Evolutionary conservation across 768 basidiomycete genomes (phyloP).

Genomic region (Floccularia luteovirens): DNA sequence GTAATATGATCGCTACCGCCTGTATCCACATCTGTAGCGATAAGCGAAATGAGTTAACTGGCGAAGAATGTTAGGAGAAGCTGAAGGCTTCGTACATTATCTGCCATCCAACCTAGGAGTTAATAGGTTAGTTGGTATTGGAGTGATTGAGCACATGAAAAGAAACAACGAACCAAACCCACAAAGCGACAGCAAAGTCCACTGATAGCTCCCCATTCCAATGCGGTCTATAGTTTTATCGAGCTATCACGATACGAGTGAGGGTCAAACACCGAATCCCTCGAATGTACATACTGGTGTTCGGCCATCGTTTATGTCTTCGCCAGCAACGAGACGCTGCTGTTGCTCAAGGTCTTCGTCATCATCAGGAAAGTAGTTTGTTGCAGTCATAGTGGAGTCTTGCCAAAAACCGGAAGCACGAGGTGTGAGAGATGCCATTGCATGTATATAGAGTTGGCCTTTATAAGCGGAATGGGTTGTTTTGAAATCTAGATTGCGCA

Average conservation of each 20-base stretch:
- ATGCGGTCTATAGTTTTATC: constrained; percentile 88
- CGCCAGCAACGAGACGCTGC: constrained; percentile 18
- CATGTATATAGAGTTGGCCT: constrained; percentile 6
- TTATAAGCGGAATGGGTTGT: background rate
- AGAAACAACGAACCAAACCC: constrained; percentile 64
- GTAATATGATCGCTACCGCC: constrained; percentile 88
- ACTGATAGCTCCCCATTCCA: constrained; percentile 89
- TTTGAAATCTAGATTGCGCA: background rate
- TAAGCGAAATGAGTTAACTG: constrained; percentile 8
- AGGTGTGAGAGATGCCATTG: constrained; percentile 34
- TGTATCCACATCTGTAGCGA: constrained; percentile 82
- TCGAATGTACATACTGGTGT: constrained; percentile 31
- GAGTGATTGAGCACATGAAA: background rate
- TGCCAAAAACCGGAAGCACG: constrained; percentile 46
- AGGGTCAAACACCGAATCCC: background rate
- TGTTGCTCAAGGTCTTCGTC: constrained; percentile 28
- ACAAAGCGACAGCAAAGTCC: constrained; percentile 76
- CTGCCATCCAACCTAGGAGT: constrained; percentile 81
- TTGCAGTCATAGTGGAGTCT: constrained; percentile 19
- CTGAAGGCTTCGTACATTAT: constrained; percentile 53
- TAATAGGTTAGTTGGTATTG: constrained; percentile 1
- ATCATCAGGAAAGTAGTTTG: constrained; percentile 30
- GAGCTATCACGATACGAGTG: constrained; percentile 23
- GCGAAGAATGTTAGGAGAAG: constrained; percentile 15
- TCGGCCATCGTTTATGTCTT: constrained; percentile 30